Evolutionary conservation across 73 alveolate species (phyloP).

Genomic region (Effrenium voratum): DNA sequence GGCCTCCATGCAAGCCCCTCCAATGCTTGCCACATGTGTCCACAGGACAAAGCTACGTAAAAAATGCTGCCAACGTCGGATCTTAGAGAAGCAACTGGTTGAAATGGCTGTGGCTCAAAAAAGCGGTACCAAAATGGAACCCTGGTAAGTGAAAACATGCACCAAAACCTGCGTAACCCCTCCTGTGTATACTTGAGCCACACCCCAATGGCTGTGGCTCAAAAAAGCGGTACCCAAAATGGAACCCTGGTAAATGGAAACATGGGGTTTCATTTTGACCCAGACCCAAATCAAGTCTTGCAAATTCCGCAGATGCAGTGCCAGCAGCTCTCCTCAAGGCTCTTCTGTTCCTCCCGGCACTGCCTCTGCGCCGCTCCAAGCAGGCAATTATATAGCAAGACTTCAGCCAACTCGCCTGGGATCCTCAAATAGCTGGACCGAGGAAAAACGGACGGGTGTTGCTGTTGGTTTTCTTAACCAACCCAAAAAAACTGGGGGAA

Average conservation of each 20-base stretch:
- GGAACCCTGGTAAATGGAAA: neutral
- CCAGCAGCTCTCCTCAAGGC: slow-evolving; percentile 14
- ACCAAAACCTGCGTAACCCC: neutral
- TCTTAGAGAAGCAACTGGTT: too few species aligned
- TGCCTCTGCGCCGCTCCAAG: neutral
- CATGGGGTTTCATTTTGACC: neutral
- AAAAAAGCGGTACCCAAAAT: neutral
- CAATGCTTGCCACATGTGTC: too few species aligned
- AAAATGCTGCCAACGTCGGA: too few species aligned
- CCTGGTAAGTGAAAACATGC: too few species aligned
- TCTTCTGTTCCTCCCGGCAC: slow-evolving; percentile 83
- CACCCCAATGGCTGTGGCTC: neutral
- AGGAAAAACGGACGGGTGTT: neutral
- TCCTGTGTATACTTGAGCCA: neutral
- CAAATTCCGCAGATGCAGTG: neutral
- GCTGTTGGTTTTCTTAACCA: neutral
- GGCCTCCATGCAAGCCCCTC: too few species aligned
- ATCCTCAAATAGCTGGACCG: neutral
- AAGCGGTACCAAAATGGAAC: too few species aligned
- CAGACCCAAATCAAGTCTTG: neutral
- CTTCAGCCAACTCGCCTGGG: neutral
- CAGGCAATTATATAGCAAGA: neutral
- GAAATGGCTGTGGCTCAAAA: too few species aligned
- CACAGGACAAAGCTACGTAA: too few species aligned
- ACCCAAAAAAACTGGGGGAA: neutral